A percentile compares a stretch with the other conserved stretches of the same genome.
These are phyloP conservation scores for Linum lewisii DNA, from an alignment of 345 rosid genomes.

Conservation along the genomic window DNA sequence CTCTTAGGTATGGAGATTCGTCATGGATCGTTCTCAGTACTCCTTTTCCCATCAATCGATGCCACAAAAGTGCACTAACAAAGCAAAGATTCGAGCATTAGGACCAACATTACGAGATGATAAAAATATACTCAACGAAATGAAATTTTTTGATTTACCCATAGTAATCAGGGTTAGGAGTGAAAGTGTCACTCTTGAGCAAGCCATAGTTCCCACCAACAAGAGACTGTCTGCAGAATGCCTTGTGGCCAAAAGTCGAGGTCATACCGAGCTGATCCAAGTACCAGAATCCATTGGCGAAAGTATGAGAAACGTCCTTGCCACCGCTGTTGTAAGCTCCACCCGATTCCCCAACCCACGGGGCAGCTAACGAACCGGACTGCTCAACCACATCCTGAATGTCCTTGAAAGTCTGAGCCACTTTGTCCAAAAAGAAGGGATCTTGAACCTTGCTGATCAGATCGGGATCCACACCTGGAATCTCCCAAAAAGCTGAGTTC, in stretches of 20 bases:
- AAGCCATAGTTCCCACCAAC: slow-evolving; percentile 64
- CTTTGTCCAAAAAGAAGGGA: slow-evolving; percentile 33
- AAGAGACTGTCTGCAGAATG: slow-evolving; percentile 54
- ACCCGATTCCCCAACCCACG: slow-evolving; percentile 66
- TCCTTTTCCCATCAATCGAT: slow-evolving; percentile 46
- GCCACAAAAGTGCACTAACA: slow-evolving; percentile 47
- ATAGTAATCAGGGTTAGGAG: slow-evolving; percentile 67
- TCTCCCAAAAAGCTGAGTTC: no score
- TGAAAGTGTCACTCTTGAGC: slow-evolving; percentile 38
- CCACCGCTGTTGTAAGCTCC: slow-evolving; percentile 69
- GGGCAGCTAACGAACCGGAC: slow-evolving; percentile 39
- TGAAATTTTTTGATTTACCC: slow-evolving; percentile 15
- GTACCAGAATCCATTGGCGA: slow-evolving; percentile 57
- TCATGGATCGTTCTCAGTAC: slow-evolving; percentile 28
- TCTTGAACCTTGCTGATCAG: slow-evolving; percentile 42
- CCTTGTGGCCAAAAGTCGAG: slow-evolving; percentile 45
- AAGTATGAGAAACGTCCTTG: slow-evolving; percentile 46
- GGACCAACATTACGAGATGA: neutral
- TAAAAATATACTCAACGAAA: neutral
- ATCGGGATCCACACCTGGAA: slow-evolving; percentile 36
- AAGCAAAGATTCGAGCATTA: neutral
- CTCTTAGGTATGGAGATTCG: slow-evolving; percentile 33
- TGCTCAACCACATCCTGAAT: slow-evolving; percentile 10
- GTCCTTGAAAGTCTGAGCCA: slow-evolving; percentile 39
- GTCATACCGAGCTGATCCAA: slow-evolving; percentile 62